Evolutionary conservation across 1,284 basidiomycete species (phyloP), one percentile per base, ranked within the genome.

Genomic region (Tilletia setariae): DNA sequence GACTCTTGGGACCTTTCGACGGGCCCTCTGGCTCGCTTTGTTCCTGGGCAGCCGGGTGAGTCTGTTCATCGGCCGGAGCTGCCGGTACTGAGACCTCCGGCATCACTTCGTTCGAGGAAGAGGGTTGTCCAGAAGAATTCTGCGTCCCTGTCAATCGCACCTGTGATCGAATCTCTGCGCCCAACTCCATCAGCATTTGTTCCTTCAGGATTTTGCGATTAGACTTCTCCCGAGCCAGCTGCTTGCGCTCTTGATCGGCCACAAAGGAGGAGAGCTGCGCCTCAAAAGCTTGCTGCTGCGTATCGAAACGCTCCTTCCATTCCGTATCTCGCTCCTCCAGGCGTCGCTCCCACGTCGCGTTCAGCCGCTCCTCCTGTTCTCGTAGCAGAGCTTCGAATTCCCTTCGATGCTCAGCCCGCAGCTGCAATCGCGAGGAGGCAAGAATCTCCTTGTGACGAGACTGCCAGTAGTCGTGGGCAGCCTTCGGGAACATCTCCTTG

Each of bases 181-280:
- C 51, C 51, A 53, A 25, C 51, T 53, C 51, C 23, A 53, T 25
- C 51, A 53, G 21, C 51, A 53, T 53, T 15, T 53, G 23, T 23
- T 53, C 51, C 51, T 53, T 53, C 51, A 53, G 21, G 13, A 53
- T 23, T 9, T 28, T 23, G 21, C 51, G 51, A 28, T n/a, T n/a
- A 2, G 23, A 53, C 51, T 25, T 53, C n/a, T 53, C 51, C 51
- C 51, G 21, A 21, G 51, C 51, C 4, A 53, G 51, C 51, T 53
- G 51, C 21, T 53, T 53, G 1, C 51, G 51, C 16, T 53, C 51
- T 28, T 53, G 51, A n/a, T 53, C 51, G 7, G 51, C 51, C 51
- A 25, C 23, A 23, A 23, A 25, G 21, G 51, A 25, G 35, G 35
- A 4, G 6, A 40, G 35, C 11, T 40, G 35, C 35, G 35, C 35